These are phyloP conservation scores for Cupressus sempervirens DNA, from an alignment of 75 land plant genomes.

Conservation along the genomic window DNA sequence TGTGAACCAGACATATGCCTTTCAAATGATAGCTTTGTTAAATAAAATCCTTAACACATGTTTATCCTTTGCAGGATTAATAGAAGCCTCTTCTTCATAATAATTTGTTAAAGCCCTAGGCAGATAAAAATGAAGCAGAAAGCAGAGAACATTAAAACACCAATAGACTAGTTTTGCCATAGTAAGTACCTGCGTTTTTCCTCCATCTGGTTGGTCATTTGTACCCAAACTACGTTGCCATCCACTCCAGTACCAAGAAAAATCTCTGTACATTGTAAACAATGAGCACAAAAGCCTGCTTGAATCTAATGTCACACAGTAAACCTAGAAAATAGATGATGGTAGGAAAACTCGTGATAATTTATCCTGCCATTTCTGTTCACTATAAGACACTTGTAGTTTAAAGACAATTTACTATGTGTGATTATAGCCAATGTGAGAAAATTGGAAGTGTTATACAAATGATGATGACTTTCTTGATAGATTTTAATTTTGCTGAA, in stretches of 20 bases:
- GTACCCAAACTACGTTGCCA: constrained; percentile 39
- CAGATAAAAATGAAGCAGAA: constrained; percentile 69
- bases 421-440: too few species aligned
- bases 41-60: too few species aligned
- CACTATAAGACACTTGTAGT: too few species aligned
- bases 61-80: neutral
- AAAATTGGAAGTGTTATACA: too few species aligned
- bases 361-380: neutral
- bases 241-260: constrained; percentile 59
- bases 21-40: too few species aligned
- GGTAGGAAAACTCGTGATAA: constrained; percentile 56
- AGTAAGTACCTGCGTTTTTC: constrained; percentile 45
- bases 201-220: constrained; percentile 11
- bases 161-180: constrained; percentile 59
- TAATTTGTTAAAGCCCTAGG: constrained; percentile 47
- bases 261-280: constrained; percentile 63
- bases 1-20: too few species aligned
- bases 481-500: too few species aligned
- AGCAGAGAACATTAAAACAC: constrained; percentile 75
- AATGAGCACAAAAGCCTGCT: constrained; percentile 52
- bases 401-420: too few species aligned
- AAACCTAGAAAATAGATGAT: constrained; percentile 50
- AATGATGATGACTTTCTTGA: too few species aligned
- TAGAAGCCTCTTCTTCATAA: neutral
- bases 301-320: constrained; percentile 38